Conservation (phyloP, 2,329 filamentous ascomycete genomes). For the Didymella keratinophila region DNA sequence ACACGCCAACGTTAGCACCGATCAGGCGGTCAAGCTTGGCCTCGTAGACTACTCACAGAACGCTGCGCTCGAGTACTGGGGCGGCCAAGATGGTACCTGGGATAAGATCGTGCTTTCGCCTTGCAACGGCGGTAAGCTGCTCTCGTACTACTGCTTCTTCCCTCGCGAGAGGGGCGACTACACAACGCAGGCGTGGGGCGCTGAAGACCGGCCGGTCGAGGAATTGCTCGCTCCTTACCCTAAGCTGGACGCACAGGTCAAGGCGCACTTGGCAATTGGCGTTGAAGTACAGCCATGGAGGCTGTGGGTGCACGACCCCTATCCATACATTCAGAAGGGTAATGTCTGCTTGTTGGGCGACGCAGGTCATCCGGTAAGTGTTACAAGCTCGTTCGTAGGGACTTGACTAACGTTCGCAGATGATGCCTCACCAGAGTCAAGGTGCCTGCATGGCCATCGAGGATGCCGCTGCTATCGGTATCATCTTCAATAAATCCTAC, state of each 20-base stretch:
- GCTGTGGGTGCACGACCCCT: constrained; percentile 70
- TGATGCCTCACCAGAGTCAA: constrained; percentile 75
- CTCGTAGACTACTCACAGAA: constrained; percentile 69
- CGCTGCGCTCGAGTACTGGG: constrained; percentile 73
- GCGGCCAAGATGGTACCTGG: constrained; percentile 67
- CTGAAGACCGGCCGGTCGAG: constrained; percentile 60
- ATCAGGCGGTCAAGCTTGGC: constrained; percentile 66
- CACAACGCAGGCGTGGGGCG: constrained; percentile 66
- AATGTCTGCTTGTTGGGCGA: constrained; percentile 69
- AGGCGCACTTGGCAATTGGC: constrained; percentile 65
- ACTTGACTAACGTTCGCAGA: constrained; percentile 45
- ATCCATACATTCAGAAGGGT: constrained; percentile 63
- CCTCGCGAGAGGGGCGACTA: constrained; percentile 68
- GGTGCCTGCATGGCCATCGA: constrained; percentile 75
- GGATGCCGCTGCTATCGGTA: constrained; percentile 69
- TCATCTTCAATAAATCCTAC: constrained; percentile 63
- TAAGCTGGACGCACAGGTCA: constrained; percentile 65
- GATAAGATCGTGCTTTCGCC: constrained; percentile 76
- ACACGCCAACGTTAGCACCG: constrained; percentile 69
- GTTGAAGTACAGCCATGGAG: constrained; percentile 71
- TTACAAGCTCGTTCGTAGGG: background rate
- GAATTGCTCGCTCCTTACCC: constrained; percentile 69
- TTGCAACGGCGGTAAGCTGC: constrained; percentile 69
- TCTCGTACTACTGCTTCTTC: constrained; percentile 77
- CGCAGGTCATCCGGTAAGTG: constrained; percentile 67